phyloP scores from a whole-genome alignment of 108 stramenopile genomes.

The Pseudonitzschia pungens region DNA sequence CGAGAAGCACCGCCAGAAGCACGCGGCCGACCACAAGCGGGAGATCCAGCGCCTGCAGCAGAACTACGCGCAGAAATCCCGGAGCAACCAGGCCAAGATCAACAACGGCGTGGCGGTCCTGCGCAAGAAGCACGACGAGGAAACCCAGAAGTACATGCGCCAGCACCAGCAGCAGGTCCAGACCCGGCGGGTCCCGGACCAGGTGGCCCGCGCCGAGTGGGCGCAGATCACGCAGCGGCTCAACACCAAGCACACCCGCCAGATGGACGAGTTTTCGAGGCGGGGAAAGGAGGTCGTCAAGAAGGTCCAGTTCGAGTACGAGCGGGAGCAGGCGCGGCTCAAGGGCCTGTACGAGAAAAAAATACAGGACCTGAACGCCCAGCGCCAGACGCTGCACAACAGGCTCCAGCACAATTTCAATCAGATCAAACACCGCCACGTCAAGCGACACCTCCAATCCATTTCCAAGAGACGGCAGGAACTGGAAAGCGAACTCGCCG shows the following conservation, averaged over 20 bases:
- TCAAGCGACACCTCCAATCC: constrained; percentile 60
- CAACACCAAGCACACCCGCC: constrained; percentile 51
- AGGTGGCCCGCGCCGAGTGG: constrained; percentile 53
- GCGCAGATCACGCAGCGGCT: constrained; percentile 41
- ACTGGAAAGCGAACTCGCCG: neutral
- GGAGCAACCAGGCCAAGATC: constrained; percentile 45
- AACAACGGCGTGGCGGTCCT: constrained; percentile 51
- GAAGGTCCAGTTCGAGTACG: constrained; percentile 44
- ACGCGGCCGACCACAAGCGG: constrained; percentile 43
- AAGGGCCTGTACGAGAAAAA: constrained; percentile 54
- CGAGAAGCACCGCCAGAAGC: constrained; percentile 35
- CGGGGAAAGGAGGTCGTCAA: constrained; percentile 57
- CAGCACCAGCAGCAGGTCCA: constrained; percentile 54
- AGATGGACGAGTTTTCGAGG: constrained; percentile 49
- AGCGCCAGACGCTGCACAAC: constrained; percentile 33
- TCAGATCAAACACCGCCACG: constrained; percentile 47
- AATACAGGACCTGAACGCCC: constrained; percentile 38
- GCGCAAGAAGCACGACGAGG: constrained; percentile 37
- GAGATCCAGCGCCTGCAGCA: constrained; percentile 42
- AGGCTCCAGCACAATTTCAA: constrained; percentile 38
- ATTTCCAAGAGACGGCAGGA: constrained; percentile 33
- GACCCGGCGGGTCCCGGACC: constrained; percentile 34
- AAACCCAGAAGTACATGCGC: constrained; percentile 40
- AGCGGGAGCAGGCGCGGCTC: constrained; percentile 47
- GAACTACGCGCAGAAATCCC: constrained; percentile 28